Evolutionary conservation across 2,329 filamentous ascomycete species (phyloP).

Genomic region (Zarea fungicola): DNA sequence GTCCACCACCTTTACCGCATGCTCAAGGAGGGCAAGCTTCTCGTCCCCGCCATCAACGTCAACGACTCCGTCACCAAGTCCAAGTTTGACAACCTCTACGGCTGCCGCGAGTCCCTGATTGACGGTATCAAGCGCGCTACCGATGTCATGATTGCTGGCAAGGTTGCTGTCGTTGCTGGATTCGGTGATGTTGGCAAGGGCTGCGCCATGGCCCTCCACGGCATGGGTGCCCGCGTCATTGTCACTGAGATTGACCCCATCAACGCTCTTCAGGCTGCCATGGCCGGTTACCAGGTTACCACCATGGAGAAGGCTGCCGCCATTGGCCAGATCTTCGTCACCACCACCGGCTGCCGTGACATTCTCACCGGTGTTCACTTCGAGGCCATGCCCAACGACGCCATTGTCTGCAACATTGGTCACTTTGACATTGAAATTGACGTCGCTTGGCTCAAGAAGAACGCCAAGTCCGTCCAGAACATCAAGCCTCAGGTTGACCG

Average conservation of each 20-base stretch:
- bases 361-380: constrained; percentile 92
- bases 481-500: constrained; percentile 99
- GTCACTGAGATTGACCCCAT: constrained; percentile 98
- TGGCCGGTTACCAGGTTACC: constrained; percentile 93
- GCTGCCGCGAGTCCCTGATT: constrained; percentile 96
- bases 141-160: constrained; percentile 99
- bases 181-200: constrained; percentile 99
- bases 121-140: constrained; percentile 99
- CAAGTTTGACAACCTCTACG: constrained; percentile 99
- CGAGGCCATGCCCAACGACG: constrained; percentile 91
- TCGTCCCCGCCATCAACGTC: constrained; percentile 97
- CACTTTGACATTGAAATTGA: constrained; percentile 99
- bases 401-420: constrained; percentile 99
- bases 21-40: constrained; percentile 84
- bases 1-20: constrained; percentile 99
- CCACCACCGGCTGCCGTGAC: constrained; percentile 98
- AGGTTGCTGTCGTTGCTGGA: constrained; percentile 95
- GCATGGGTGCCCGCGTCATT: constrained; percentile 95
- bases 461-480: constrained; percentile 88
- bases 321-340: constrained; percentile 95
- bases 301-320: constrained; percentile 96
- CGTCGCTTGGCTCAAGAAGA: constrained; percentile 98
- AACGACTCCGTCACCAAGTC: constrained; percentile 99
- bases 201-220: constrained; percentile 89
- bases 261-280: constrained; percentile 98